A percentile compares a stretch with the other conserved stretches of the same genome.
phyloP scores from a whole-genome alignment of 1,284 basidiomycete genomes.

The Coniophora puteana region DNA sequence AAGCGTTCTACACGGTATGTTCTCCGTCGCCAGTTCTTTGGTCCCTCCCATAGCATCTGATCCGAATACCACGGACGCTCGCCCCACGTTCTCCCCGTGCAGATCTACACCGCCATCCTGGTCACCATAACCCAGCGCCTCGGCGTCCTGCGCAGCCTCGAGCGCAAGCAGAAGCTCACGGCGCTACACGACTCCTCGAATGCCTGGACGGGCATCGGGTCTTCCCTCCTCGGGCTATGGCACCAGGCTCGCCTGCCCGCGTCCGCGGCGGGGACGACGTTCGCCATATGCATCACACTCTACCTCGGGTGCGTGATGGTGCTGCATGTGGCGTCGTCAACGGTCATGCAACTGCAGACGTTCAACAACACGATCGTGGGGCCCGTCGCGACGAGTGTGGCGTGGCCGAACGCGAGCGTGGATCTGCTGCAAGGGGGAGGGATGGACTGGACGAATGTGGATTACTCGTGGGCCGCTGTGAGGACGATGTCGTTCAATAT shows the following conservation, averaged over 20 bases:
- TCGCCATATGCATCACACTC: constrained; percentile 1
- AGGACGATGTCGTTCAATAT: too few species aligned
- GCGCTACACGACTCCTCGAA: constrained; percentile 12
- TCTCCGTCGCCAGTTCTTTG: not conserved
- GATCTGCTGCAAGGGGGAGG: too few species aligned
- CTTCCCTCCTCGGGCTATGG: constrained; percentile 12
- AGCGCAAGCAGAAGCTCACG: constrained; percentile 11
- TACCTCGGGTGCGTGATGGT: constrained; percentile 13
- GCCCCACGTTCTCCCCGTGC: constrained; percentile 6
- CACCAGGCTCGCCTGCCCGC: constrained; percentile 6
- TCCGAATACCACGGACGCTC: not conserved
- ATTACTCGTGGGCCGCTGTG: too few species aligned
- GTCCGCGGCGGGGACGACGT: constrained; percentile 7
- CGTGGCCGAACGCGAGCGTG: not conserved
- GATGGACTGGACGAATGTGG: too few species aligned
- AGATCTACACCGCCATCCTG: constrained; percentile 12
- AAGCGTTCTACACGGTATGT: constrained; percentile 6
- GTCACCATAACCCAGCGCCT: constrained; percentile 12
- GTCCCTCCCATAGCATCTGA: not conserved
- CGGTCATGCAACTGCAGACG: constrained; percentile 8
- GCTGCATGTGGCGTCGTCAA: constrained; percentile 15
- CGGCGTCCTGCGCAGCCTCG: constrained; percentile 5
- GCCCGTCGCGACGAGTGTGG: not conserved
- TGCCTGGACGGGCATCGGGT: constrained; percentile 17
- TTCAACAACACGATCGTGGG: constrained; percentile 8